Base-by-base conservation (phyloP, 148 eudicot species). In the Diospyros lotus region DNA sequence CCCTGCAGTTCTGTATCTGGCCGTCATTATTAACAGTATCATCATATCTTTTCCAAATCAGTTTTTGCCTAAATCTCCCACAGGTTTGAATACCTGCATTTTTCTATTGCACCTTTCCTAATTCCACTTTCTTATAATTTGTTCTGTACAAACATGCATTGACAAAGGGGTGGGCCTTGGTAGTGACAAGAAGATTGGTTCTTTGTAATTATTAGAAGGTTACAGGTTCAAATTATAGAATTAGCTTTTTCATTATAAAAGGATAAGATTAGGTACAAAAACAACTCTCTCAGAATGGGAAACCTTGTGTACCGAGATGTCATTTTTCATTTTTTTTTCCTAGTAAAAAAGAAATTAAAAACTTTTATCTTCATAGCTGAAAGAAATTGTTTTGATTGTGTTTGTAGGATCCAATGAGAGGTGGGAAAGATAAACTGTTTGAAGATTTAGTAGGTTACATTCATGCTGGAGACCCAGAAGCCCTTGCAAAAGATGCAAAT, bases 351-450 rank as follows among this genome's bases (percentile, higher is more conserved):
- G 28, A 28, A 28, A 28, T 28, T 28, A 28, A 28, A 28, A 28
- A 28, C 0, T 73, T 73, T 28, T 28, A 28, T 28, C 28, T 0
- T 28, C 28, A 28, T 28, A 28, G 28, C 28, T 28, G 28, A 28
- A 28, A 28, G 28, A 28, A 28, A 28, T 28, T 28, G 28, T 28
- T 28, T 28, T 28, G 28, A 28, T 28, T 28, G 28, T 28, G 28
- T 28, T 28, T 28, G 28, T 28, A 94, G 98, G 97, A 94, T 77
- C 98, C 98, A 38, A 94, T 94, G 98, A 87, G 98, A 86, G 98
- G 97, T 41, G 93, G 90, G 4, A 81, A 43, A 13, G 98, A 94
- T 78, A 84, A 90, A 15, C 66, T 94, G 92, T 85, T 92, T 75
- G 97, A 92, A 71, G 92, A 94, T 86, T 72, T 94, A 64, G 86